phyloP scores from a whole-genome alignment of 148 eudicot species.

The Polygonum maritimum region DNA sequence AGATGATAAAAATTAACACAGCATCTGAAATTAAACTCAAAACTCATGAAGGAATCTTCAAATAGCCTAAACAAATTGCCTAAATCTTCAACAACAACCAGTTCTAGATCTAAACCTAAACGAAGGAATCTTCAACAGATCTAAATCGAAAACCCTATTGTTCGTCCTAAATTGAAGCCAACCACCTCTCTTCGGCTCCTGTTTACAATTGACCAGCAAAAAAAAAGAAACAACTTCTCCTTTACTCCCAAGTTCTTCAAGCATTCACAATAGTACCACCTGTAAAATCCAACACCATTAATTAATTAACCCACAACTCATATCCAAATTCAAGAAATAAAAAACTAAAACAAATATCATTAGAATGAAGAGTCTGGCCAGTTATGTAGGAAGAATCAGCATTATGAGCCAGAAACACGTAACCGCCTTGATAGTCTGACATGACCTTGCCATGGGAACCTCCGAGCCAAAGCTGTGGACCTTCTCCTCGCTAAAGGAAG shows the following conservation, averaged over 20 bases:
- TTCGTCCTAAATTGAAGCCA: too few relatives aligned
- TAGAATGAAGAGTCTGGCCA: slow-evolving; percentile 75
- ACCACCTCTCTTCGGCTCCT: too few relatives aligned
- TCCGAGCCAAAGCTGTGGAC: slow-evolving; percentile 36
- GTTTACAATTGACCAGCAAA: too few relatives aligned
- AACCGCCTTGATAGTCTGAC: slow-evolving; percentile 68
- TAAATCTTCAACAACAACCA: too few relatives aligned
- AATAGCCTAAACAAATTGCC: too few relatives aligned
- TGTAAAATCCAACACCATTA: not conserved
- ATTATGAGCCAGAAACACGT: slow-evolving; percentile 66
- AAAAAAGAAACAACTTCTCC: not conserved
- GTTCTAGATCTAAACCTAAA: too few relatives aligned
- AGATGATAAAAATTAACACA: too few relatives aligned
- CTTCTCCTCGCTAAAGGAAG: slow-evolving; percentile 47
- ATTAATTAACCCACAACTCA: not conserved
- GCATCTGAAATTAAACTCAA: too few relatives aligned
- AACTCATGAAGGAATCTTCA: too few relatives aligned
- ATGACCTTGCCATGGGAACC: slow-evolving; percentile 80
- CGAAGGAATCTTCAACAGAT: too few relatives aligned
- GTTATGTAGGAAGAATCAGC: slow-evolving; percentile 62
- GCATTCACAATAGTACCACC: slow-evolving; percentile 10
- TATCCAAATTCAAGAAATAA: not conserved
- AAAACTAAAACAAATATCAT: slow-evolving; percentile 22
- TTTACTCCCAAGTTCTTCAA: not conserved
- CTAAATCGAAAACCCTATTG: too few relatives aligned